Percentiles rank a stretch among this genome's conserved stretches.
Conservation (phyloP, 352 stramenopile genomes). For the Globisporangium acanthophoron region DNA sequence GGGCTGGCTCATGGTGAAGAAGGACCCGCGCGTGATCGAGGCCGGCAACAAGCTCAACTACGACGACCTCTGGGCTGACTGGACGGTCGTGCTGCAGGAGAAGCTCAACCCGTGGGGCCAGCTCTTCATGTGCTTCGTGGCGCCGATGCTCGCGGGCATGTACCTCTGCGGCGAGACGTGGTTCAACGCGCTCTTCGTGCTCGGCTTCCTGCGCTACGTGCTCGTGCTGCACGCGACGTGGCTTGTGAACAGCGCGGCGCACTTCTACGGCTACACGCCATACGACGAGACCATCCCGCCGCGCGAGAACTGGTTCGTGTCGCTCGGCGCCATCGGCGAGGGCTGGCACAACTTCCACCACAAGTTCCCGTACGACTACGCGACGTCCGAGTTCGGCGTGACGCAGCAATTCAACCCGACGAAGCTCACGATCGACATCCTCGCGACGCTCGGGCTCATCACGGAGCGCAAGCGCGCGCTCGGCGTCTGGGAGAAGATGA, state of each 20-base stretch:
- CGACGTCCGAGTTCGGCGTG: conserved; percentile 96
- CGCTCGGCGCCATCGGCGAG: conserved; percentile 94
- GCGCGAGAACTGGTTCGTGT: conserved; percentile 96
- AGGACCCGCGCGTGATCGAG: conserved; percentile 91
- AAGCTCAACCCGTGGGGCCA: conserved; percentile 87
- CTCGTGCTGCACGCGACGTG: conserved; percentile 98
- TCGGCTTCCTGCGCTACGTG: conserved; percentile 94
- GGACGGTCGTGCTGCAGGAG: conserved; percentile 95
- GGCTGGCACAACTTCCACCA: conserved; percentile 97
- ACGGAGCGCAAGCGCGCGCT: conserved; percentile 94
- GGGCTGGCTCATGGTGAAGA: conserved; percentile 98
- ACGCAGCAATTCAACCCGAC: conserved; percentile 97
- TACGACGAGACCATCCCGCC: conserved; percentile 95
- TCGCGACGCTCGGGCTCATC: conserved; percentile 90
- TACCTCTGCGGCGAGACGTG: conserved; percentile 92
- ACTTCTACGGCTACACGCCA: conserved; percentile 98
- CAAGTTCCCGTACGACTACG: conserved; percentile 99
- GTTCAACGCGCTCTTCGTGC: conserved; percentile 95
- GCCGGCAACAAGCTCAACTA: conserved; percentile 93
- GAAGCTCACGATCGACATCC: conserved; percentile 96
- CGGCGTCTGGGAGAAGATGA: conserved; percentile 93
- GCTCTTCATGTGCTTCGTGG: conserved; percentile 97
- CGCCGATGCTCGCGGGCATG: conserved; percentile 89
- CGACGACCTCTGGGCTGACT: conserved; percentile 91
- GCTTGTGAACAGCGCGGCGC: conserved; percentile 97